These are phyloP conservation scores for Hypoxylon fuscum DNA, from an alignment of 495 filamentous ascomycete genomes.

Conservation along the genomic window DNA sequence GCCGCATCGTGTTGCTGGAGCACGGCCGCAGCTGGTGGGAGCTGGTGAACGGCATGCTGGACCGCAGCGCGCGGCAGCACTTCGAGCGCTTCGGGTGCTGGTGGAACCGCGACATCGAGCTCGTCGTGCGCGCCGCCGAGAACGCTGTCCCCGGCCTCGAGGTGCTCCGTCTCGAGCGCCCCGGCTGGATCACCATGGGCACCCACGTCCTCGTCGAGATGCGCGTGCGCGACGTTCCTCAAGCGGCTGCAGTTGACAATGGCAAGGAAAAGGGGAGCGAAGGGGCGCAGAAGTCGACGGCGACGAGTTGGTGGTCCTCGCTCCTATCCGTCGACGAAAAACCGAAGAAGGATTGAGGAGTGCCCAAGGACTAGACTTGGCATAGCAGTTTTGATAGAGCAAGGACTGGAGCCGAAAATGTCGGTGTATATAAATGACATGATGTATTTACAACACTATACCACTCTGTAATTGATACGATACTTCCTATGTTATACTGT, in stretches of 20 bases:
- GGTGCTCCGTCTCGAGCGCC: constrained; percentile 72
- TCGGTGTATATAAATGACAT: background rate
- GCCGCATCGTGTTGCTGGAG: constrained; percentile 86
- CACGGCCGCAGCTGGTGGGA: constrained; percentile 83
- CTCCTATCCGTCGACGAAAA: constrained; percentile 21
- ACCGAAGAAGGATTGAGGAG: constrained; percentile 23
- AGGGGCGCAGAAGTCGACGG: constrained; percentile 8
- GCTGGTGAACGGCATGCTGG: constrained; percentile 81
- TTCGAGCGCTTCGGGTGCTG: constrained; percentile 90
- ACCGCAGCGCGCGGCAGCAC: constrained; percentile 79
- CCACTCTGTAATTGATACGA: background rate
- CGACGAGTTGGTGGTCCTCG: constrained; percentile 22
- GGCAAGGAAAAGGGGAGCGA: constrained; percentile 5
- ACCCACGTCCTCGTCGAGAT: constrained; percentile 63
- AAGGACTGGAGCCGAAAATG: background rate
- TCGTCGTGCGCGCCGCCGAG: constrained; percentile 65
- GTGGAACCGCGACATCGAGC: constrained; percentile 93
- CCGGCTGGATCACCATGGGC: constrained; percentile 73
- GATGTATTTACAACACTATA: background rate
- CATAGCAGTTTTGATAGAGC: background rate
- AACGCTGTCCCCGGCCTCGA: constrained; percentile 78
- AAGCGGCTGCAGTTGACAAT: background rate
- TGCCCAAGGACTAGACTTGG: too few species aligned
- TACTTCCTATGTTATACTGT: too few species aligned
- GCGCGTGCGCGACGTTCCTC: constrained; percentile 40